Conservation (phyloP, 2,329 filamentous ascomycete genomes). For the Fusarium transvaalense region DNA sequence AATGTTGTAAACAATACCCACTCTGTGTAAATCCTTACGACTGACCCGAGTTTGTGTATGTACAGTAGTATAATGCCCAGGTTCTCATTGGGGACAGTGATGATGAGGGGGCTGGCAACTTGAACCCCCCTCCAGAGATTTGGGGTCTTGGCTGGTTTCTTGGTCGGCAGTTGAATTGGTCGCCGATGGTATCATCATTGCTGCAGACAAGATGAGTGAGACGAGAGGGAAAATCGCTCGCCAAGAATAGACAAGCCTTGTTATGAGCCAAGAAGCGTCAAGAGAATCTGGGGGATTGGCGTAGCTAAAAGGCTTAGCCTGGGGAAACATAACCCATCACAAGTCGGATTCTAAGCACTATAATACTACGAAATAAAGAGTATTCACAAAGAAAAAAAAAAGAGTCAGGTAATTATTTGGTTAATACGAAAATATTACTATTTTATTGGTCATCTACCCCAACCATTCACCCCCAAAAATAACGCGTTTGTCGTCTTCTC, state of each 20-base stretch:
- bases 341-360: background rate
- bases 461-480: background rate
- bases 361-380: background rate
- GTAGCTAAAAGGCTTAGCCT: background rate
- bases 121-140: constrained; percentile 1
- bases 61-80: background rate
- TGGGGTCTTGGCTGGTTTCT: constrained; percentile 11
- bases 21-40: background rate
- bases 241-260: constrained; percentile 8
- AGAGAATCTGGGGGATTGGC: background rate
- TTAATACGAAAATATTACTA: background rate
- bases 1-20: background rate
- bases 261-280: background rate
- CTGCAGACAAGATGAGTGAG: background rate
- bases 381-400: background rate
- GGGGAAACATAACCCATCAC: background rate
- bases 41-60: background rate
- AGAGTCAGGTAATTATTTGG: background rate
- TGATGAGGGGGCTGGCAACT: constrained; percentile 1
- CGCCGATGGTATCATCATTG: constrained; percentile 6
- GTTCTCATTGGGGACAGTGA: background rate
- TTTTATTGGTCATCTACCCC: constrained; percentile 5
- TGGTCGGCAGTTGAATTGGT: constrained; percentile 21
- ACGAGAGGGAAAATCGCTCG: constrained; percentile 12
- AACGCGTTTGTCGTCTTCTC: background rate